Percentiles rank a stretch among this genome's conserved stretches.
Evolutionary conservation across 2,329 filamentous ascomycete species (phyloP).

Genomic region (Knoxdaviesia proteae): DNA sequence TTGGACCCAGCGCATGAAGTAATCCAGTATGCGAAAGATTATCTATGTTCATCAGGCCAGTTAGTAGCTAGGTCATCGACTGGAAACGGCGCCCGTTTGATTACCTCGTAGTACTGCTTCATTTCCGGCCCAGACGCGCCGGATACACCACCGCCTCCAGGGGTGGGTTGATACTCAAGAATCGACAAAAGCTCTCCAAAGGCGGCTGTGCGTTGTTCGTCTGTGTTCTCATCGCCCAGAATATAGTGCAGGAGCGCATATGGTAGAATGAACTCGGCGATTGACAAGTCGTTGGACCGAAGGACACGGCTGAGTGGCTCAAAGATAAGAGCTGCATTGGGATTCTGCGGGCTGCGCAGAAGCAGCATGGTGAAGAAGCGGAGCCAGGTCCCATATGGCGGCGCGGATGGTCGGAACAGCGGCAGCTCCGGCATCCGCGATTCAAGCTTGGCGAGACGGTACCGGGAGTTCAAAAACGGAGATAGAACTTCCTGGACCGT

Average conservation of each 20-base stretch:
- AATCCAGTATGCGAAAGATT: constrained; percentile 78
- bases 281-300: constrained; percentile 64
- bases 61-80: constrained; percentile 5
- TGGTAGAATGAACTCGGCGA: constrained; percentile 73
- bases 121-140: too few species aligned
- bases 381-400: constrained; percentile 63
- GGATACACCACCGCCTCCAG: too few species aligned
- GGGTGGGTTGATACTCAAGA: constrained; percentile 34
- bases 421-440: too few species aligned
- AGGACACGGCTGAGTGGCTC: constrained; percentile 65
- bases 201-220: constrained; percentile 42
- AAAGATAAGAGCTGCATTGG: constrained; percentile 59
- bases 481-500: constrained; percentile 61
- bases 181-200: constrained; percentile 55
- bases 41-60: constrained; percentile 27
- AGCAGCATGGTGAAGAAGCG: constrained; percentile 63
- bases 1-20: constrained; percentile 77
- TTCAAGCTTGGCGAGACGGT: constrained; percentile 36
- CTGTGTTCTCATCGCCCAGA: constrained; percentile 41
- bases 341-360: constrained; percentile 53
- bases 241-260: constrained; percentile 72
- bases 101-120: constrained; percentile 71
- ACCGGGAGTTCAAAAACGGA: constrained; percentile 73
- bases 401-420: constrained; percentile 46
- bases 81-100: constrained; percentile 7